Evolutionary conservation across 129 eudicot species (phyloP).

Genomic region (Deinandra increscens): DNA sequence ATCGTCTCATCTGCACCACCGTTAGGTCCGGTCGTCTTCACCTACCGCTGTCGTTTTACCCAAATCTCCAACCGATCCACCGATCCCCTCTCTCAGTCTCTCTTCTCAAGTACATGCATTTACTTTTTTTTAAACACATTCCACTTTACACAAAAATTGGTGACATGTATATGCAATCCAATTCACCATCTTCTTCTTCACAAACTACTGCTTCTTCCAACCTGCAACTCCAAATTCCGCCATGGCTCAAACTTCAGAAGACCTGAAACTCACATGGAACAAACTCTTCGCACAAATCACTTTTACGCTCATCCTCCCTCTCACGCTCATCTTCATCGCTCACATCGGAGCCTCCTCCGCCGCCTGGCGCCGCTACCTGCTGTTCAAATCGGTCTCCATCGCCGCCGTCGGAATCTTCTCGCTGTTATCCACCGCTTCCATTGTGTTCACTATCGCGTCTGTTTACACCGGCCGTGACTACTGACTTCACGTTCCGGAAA

Average conservation of each 20-base stretch:
- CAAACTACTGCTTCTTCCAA: too few species aligned
- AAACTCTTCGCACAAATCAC: constrained; percentile 34
- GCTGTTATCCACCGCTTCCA: constrained; percentile 26
- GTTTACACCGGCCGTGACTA: constrained; percentile 28
- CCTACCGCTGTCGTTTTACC: too few species aligned
- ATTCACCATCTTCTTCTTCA: too few species aligned
- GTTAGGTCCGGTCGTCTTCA: too few species aligned
- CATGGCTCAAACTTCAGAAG: constrained; percentile 32
- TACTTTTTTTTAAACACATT: too few species aligned
- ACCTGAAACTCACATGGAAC: constrained; percentile 19
- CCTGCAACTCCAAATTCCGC: background rate
- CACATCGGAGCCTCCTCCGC: background rate
- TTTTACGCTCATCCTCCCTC: constrained; percentile 37
- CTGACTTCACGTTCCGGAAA: constrained; percentile 12
- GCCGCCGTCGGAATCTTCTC: constrained; percentile 10
- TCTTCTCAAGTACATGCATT: too few species aligned
- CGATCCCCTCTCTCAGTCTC: too few species aligned
- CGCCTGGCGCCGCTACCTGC: constrained; percentile 14
- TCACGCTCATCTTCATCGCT: constrained; percentile 23
- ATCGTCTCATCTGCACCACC: too few species aligned
- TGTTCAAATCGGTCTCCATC: constrained; percentile 23
- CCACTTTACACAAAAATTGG: too few species aligned
- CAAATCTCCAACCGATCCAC: too few species aligned
- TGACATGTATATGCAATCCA: too few species aligned
- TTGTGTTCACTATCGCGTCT: constrained; percentile 34